These are phyloP conservation scores for Phyllosticta ampelicida DNA, from an alignment of 2,329 filamentous ascomycete genomes.

Conservation along the genomic window DNA sequence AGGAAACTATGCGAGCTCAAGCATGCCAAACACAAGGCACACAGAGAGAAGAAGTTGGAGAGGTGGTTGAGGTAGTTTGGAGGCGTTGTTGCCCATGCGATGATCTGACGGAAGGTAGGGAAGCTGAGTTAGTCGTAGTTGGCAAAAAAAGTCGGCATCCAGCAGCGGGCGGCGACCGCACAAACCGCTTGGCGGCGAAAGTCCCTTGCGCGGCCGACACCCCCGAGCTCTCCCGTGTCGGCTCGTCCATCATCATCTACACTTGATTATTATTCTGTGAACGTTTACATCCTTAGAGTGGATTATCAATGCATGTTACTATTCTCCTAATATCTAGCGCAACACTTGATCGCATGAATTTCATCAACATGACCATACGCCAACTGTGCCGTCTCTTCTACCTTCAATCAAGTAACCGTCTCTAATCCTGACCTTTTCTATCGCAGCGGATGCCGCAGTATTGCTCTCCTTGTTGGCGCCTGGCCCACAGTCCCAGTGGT, in stretches of 20 bases:
- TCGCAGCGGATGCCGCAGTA: constrained; percentile 42
- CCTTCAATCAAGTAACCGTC: constrained; percentile 93
- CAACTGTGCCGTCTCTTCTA: constrained; percentile 74
- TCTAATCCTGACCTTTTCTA: constrained; percentile 81
- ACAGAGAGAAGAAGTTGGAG: neutral
- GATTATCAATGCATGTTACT: neutral
- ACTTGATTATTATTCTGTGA: no score
- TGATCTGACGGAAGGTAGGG: neutral
- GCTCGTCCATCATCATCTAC: neutral
- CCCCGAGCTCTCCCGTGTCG: neutral
- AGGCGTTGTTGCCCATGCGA: neutral
- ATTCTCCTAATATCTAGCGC: neutral
- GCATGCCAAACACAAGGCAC: neutral
- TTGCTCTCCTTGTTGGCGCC: constrained; percentile 58
- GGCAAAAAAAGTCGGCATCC: constrained; percentile 6
- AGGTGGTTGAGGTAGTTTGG: neutral
- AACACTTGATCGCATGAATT: constrained; percentile 1
- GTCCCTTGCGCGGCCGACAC: neutral
- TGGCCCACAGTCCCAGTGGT: constrained; percentile 93
- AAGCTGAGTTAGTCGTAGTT: constrained; percentile 12
- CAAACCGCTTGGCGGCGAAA: neutral
- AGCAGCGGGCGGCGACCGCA: neutral
- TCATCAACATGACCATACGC: constrained; percentile 56
- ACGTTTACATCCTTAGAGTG: no score
- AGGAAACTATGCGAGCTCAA: neutral